Base-by-base conservation (phyloP, 306 rosid species). In the Trichosanthes cucumerina region DNA sequence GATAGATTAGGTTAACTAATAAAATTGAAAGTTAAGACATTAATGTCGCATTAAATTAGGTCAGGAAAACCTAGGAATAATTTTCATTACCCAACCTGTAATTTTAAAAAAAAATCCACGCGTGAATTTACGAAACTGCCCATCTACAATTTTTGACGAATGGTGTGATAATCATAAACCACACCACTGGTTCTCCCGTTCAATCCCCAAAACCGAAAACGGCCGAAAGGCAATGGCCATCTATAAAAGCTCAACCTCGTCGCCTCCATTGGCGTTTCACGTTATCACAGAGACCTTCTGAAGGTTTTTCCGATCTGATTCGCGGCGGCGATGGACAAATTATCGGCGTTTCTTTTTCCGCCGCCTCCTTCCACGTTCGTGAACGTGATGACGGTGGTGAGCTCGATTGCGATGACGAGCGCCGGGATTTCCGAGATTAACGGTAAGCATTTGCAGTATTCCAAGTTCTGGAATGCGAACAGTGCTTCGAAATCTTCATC, bases 401-500 rank as follows among this genome's bases (percentile, higher is more conserved):
- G 84, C 84, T 18, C 84, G 0, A 76, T 81, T 3, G n/a, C 86
- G 6, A 7, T 79, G 21, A 80, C 87, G 0, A 44, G 76, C 6
- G 1, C 68, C 2, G 98, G 97, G 5, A 26, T 80, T 12, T 76
- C 82, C 0, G 98, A 93, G 52, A 49, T 79, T 3, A 85, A 59
- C 73, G 98, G 96, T 21, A 88, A 85, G 28, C 86, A 93, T 82
- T 16, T 91, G 84, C 85, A 86, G 53, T 91, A 93, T 81, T 93
- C 97, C 11, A 93, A 93, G 76, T 93, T 91, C 77, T 79, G 72
- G 83, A 83, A 86, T 21, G 80, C 21, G 1, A 21, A 47, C 7
- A 9, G 15, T 16, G 21, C 79, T 44, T 4, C 19, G 13, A 72
- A 69, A 24, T 13, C 62, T 43, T 68, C 63, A 2, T 8, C 70